A percentile compares a stretch with the other conserved stretches of the same genome.
These are phyloP conservation scores for Piromyces finnis DNA, from an alignment of 192 early-diverging fungal species.

Conservation along the genomic window DNA sequence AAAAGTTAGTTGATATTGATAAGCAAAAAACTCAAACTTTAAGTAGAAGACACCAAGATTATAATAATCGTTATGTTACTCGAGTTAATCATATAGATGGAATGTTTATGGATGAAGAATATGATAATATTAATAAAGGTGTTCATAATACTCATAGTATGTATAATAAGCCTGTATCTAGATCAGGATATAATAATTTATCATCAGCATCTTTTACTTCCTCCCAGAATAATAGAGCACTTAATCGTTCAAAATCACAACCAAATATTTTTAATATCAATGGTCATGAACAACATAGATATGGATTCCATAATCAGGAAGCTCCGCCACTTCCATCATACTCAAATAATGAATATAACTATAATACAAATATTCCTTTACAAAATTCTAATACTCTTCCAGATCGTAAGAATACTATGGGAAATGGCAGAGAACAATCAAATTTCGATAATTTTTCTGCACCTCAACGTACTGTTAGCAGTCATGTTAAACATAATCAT, in stretches of 20 bases:
- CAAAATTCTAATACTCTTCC: background rate
- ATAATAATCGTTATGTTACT: background rate
- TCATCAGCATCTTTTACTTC: background rate
- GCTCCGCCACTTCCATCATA: background rate
- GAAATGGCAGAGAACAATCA: no score
- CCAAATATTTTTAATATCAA: background rate
- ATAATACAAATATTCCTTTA: no score
- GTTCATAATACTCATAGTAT: background rate
- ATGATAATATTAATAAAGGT: background rate
- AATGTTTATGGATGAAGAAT: background rate
- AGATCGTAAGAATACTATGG: background rate
- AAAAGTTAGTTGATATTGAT: slow-evolving; percentile 41
- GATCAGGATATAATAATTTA: slow-evolving; percentile 1
- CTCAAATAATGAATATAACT: no score
- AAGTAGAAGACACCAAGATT: background rate
- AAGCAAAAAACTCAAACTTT: slow-evolving; percentile 9
- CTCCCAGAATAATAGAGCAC: no score
- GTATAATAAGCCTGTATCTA: slow-evolving; percentile 2
- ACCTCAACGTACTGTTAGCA: background rate
- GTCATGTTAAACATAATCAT: background rate
- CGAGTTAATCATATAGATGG: background rate
- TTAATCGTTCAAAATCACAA: background rate
- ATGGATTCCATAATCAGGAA: background rate
- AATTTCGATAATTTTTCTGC: background rate
- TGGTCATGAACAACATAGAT: no score